Evolutionary conservation across 2,329 filamentous ascomycete species (phyloP), one percentile per base, ranked within the genome.

Genomic region (Zopfia rhizophila): DNA sequence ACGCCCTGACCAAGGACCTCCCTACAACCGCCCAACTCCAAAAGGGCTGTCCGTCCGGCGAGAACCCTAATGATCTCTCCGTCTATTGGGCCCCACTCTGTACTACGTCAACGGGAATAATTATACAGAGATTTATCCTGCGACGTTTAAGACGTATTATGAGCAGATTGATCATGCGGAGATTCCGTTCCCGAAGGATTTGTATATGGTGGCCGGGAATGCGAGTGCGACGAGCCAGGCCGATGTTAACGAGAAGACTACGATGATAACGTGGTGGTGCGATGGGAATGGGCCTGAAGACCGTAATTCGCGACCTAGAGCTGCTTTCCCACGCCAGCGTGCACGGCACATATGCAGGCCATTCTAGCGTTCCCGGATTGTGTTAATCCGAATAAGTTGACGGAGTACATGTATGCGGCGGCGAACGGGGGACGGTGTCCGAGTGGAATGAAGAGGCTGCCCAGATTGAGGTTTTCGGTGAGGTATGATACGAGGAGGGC

Each of bases 11-110:
- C 7, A 63, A 62, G 27, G 61, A 65, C 45, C 61, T 66, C 10
- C 64, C 60, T 3, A 69, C 64, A 0, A 67, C 63, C n/a, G 57
- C 47, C 4, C 49, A 66, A 41, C 62, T 77, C 1, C 73, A 74
- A 25, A 50, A 59, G 12, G 74, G 75, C 7, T 77, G 74, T 60
- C 65, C 73, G 4, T 70, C 67, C 4, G 70, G 64, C 24, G 59
- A 74, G 46, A 77, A 77, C 57, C 73, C 72, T 14, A 77, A 77
- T 33, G 74, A 77, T 48, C 60, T 75, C 2, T 76, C 73, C 0
- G 57, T 70, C 5, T 77, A 77, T 62, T 77, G 70, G 64, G 69
- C 1, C 73, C 73, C 0, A 75, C 73, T 0, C 63, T 75, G 14
- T 66, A 70, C 22, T 66, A 68, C 42, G 64, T 65, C 31, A 60